Base-by-base conservation (phyloP, 306 rosid species). In the Fagus sylvatica region DNA sequence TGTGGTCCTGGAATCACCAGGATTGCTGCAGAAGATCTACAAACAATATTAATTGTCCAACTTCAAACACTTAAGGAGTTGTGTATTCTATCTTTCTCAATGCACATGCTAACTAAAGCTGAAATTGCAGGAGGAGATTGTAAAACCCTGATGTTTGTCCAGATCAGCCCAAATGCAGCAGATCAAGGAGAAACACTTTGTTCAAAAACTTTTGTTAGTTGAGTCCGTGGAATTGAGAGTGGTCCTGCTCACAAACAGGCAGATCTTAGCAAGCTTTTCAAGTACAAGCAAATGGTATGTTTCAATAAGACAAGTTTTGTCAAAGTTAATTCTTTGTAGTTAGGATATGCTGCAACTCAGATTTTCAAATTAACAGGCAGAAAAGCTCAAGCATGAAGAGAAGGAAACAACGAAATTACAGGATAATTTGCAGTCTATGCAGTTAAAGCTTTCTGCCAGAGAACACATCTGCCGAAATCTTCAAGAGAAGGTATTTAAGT, bases 121-220 rank as follows among this genome's bases (percentile, higher is more conserved):
- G 80, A 72, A 82, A 71, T 53, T 85, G 85, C 91, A 95, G 99
- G 99, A 53, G 98, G 99, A 82, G 98, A 95, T 82, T 93, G 99
- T 86, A 95, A 95, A 90, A 95, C 99, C 13, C 76, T 95, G 76
- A 95, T 95, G 99, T 92, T 95, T 85, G 99, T 95, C 72, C 99
- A 95, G 73, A 80, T 95, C 37, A 90, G 99, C 82, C 99, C 99
- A 15, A 89, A 92, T 73, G 80, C 87, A 42, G 82, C 91, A 4
- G 99, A 95, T 72, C 74, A 84, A 42, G 99, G 99, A 73, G 99
- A 96, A 66, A 96, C 99, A 64, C 83, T 93, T 41, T 96, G 99
- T 84, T 96, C 99, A 2, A 76, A 93, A 75, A 93, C 93, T 84
- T 96, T 96, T 80, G 98, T 97, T 53, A 90, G 88, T 61, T 94